Conservation (phyloP, 495 filamentous ascomycete species). For the Cenococcum geophilum region DNA sequence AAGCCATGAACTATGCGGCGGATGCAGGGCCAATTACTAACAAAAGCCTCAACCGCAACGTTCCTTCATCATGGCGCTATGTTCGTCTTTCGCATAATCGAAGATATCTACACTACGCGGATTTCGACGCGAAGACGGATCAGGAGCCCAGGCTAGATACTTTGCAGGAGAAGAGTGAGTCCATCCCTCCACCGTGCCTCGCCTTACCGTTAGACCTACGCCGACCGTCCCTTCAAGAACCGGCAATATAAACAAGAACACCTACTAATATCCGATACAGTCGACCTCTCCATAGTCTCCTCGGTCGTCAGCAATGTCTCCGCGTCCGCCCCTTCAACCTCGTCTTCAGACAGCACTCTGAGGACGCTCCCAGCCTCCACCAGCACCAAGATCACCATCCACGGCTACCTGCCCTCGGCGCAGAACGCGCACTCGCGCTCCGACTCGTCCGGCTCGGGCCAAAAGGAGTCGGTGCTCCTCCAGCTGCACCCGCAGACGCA, state of each 20-base stretch:
- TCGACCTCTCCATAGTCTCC: conserved; percentile 83
- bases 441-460: conserved; percentile 32
- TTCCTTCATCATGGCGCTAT: conserved; percentile 60
- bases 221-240: no score
- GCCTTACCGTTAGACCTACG: not conserved
- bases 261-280: conserved; percentile 31
- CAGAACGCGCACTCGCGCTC: conserved; percentile 19
- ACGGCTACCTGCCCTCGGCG: conserved; percentile 53
- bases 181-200: conserved; percentile 6
- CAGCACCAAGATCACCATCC: conserved; percentile 76
- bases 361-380: conserved; percentile 34
- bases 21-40: conserved; percentile 38
- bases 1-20: conserved; percentile 41
- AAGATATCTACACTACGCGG: conserved; percentile 83
- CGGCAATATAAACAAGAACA: no score
- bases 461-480: conserved; percentile 59
- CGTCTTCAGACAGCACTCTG: conserved; percentile 40
- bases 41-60: conserved; percentile 38
- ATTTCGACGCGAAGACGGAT: conserved; percentile 62
- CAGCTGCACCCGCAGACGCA: conserved; percentile 77
- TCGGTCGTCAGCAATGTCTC: conserved; percentile 93
- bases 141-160: conserved; percentile 66
- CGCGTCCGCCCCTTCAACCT: conserved; percentile 49
- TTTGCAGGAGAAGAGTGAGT: conserved; percentile 67
- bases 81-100: conserved; percentile 88